Base-by-base conservation (phyloP, 257 asterid species). In the Prunella vulgaris region DNA sequence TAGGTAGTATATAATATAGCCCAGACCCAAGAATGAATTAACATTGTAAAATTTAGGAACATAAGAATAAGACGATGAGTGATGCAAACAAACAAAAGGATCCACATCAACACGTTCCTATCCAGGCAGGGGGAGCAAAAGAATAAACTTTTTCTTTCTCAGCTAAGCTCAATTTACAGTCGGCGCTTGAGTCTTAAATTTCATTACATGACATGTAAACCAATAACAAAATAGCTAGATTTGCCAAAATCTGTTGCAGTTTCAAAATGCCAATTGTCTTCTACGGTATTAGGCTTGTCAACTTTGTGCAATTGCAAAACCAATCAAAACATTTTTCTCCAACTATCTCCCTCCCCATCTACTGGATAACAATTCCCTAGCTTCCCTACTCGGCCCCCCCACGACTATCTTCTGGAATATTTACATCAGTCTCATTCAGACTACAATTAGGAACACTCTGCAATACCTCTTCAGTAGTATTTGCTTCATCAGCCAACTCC, bases 261-360 rank as follows among this genome's bases (percentile, higher is more conserved):
- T 69, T 52, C 78, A 73, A 73, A 54, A 72, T 3, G 25, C 59
- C 49, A 22, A 71, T 52, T 52, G 30, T 48, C 77, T 52, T 59
- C 53, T 18, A 30, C 51, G 46, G 20, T 18, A 6, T 32, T 44
- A 28, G 53, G 18, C 53, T 49, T 18, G 56, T 59, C 70, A 54
- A 46, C 48, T 40, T 37, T 72, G 71, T 68, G 78, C 76, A 67
- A n/a, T 44, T 32, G 72, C 75, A 72, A 75, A 79, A 70, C 28
- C 74, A 49, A 42, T 35, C 52, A 48, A 66, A 37, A 40, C 53
- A 67, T 37, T 67, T 33, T 40, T 14, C 40, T 53, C 53, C 64
- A 54, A 57, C 51, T 53, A 40, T 32, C 35, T 61, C 28, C 10
- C 60, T 46, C 1, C 7, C 2, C 3, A n/a, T 9, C 77, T 66